Evolutionary conservation across 108 stramenopile species (phyloP), one percentile per base, ranked within the genome.

Genomic region (Cyclostephanos invisitatus): DNA sequence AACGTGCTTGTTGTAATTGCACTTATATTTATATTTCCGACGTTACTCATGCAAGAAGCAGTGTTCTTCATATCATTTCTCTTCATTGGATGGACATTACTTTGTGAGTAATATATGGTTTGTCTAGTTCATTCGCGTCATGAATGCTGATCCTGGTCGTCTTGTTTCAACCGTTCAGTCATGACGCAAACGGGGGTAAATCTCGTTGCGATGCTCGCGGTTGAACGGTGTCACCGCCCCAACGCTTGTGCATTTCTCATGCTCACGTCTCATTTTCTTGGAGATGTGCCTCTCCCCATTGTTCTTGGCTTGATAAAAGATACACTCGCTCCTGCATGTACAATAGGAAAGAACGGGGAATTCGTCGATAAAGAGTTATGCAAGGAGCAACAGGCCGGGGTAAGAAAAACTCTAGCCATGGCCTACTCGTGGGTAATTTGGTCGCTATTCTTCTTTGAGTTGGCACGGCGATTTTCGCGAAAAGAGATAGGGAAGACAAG

Each of bases 211-310:
- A 73, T 82, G 81, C 18, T 78, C n/a, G 38, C 71, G 7, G 81
- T 82, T 17, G 76, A 72, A 21, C 64, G 65, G 18, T 71, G 56
- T 14, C 81, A 82, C 64, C 53, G 81, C n/a, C 81, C 81, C 20
- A 82, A 82, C 73, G 81, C 81, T 0, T 56, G 77, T 48, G 81
- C 81, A 18, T 82, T 82, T 27, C 56, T 78, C 40, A 77, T 72
- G 49, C 72, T 82, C 6, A 67, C 67, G 15, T 73, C 72, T 8
- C 81, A 82, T 44, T 20, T 82, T 9, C 47, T 77, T 11, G 81
- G 81, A 0, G 81, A 82, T 68, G 81, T 82, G 2, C 81, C 81
- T 20, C 63, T 72, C 12, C 81, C 81, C 8, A 77, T 82, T 12
- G 50, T 74, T 7, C 32, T 82, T 32, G 81, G 81, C n/a, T 53